Conservation (phyloP, 1,284 basidiomycete genomes). For the Pulchroboletus neoregius region DNA sequence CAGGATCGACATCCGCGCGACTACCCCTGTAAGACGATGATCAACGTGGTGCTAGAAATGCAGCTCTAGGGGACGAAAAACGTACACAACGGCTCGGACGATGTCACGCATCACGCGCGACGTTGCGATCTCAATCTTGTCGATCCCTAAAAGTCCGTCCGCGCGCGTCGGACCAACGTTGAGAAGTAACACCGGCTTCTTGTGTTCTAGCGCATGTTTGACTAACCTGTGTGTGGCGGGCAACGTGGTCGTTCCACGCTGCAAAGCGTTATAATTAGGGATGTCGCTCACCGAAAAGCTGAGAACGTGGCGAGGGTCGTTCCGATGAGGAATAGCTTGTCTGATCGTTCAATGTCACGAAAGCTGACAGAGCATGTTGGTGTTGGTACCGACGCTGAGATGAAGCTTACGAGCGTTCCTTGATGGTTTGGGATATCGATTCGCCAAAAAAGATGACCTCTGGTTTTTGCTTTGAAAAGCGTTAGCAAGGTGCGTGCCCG, state of each 20-base stretch:
- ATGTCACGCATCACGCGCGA: constrained; percentile 67
- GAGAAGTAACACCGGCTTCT: constrained; percentile 76
- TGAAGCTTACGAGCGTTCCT: constrained; percentile 67
- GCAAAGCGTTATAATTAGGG: too few relatives aligned
- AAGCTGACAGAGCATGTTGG: constrained; percentile 42
- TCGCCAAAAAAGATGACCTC: constrained; percentile 89
- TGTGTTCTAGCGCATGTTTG: constrained; percentile 70
- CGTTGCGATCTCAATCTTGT: constrained; percentile 73
- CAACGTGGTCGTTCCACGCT: too few relatives aligned
- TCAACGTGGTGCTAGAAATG: not conserved
- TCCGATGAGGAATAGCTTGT: constrained; percentile 75
- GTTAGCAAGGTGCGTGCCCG: not conserved
- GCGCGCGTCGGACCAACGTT: constrained; percentile 86
- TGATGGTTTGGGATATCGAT: constrained; percentile 62
- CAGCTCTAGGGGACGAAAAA: constrained; percentile 24
- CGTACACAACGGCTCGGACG: constrained; percentile 55
- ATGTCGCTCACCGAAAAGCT: constrained; percentile 63
- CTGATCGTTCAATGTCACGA: constrained; percentile 54
- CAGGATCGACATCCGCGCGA: constrained; percentile 19
- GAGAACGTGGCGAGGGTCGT: constrained; percentile 91
- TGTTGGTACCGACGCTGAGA: not conserved
- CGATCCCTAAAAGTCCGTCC: constrained; percentile 66
- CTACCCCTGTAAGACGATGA: constrained; percentile 20
- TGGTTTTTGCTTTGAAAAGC: constrained; percentile 64
- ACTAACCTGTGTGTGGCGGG: constrained; percentile 59